Percentiles rank a stretch among this genome's conserved stretches.
phyloP scores from a whole-genome alignment of 1,284 basidiomycete genomes.

The Irpex sp. region DNA sequence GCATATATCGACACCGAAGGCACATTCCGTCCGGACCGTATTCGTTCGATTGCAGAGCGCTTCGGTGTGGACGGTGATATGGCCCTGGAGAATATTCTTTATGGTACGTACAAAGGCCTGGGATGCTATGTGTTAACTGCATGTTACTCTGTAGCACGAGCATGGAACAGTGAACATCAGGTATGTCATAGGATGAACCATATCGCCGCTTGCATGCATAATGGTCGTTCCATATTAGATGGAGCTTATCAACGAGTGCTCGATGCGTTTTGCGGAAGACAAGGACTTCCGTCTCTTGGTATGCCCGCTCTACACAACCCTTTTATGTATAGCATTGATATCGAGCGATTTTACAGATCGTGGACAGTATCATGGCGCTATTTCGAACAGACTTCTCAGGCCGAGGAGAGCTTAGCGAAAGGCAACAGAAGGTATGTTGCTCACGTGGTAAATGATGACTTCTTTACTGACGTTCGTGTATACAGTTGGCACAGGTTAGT shows the following conservation, averaged over 20 bases:
- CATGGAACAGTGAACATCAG: conserved; percentile 87
- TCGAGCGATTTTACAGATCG: conserved; percentile 50
- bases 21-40: conserved; percentile 91
- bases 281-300: conserved; percentile 74
- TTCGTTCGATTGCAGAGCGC: conserved; percentile 84
- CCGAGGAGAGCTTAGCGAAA: conserved; percentile 87
- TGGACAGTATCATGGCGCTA: conserved; percentile 94
- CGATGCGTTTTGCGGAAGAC: conserved; percentile 78
- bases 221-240: conserved; percentile 42
- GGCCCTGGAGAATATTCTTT: conserved; percentile 85
- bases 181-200: conserved; percentile 30
- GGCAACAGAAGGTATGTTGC: conserved; percentile 77
- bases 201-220: not conserved
- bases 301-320: conserved; percentile 23
- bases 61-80: conserved; percentile 87
- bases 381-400: conserved; percentile 93
- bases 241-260: conserved; percentile 85
- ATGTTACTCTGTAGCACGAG: conserved; percentile 52
- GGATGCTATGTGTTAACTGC: not conserved
- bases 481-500: conserved; percentile 62
- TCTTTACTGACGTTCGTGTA: not conserved
- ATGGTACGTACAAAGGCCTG: conserved; percentile 44
- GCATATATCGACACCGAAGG: conserved; percentile 95
- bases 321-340: not conserved
- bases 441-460: not conserved